Evolutionary conservation across 176 grass and related monocot genomes (phyloP).

Genomic region (Calamus simplicifolius): DNA sequence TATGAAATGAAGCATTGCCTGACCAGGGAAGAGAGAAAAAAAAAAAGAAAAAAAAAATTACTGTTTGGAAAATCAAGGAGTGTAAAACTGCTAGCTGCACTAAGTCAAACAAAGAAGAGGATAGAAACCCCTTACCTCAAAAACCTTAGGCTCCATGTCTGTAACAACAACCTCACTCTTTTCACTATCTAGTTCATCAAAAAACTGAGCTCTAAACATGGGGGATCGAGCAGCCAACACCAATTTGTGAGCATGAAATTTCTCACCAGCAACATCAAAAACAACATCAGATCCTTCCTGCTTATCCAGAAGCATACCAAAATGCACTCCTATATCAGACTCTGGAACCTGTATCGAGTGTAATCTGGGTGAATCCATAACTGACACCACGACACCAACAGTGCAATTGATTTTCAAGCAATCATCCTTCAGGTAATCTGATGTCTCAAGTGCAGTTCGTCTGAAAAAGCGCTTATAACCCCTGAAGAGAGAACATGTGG

Average conservation of each 20-base stretch:
- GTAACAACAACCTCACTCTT: slow-evolving; percentile 50
- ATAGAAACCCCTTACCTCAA: slow-evolving; percentile 45
- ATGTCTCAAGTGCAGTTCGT: slow-evolving; percentile 58
- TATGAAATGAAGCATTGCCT: slow-evolving; percentile 83
- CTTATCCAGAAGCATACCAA: slow-evolving; percentile 64
- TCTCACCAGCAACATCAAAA: slow-evolving; percentile 66
- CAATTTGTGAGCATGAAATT: slow-evolving; percentile 83
- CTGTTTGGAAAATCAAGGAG: neutral
- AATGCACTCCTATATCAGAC: slow-evolving; percentile 81
- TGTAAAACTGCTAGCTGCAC: neutral
- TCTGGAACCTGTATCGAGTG: slow-evolving; percentile 65
- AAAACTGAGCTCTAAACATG: slow-evolving; percentile 61
- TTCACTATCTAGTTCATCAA: slow-evolving; percentile 30
- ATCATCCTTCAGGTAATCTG: slow-evolving; percentile 84
- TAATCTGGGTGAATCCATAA: slow-evolving; percentile 56
- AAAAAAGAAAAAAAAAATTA: slow-evolving; percentile 12
- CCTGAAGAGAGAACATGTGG: slow-evolving; percentile 34
- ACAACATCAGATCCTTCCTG: slow-evolving; percentile 75
- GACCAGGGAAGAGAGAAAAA: slow-evolving; percentile 5
- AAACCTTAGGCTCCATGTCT: slow-evolving; percentile 79
- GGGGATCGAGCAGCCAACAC: slow-evolving; percentile 67
- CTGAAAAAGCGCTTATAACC: slow-evolving; percentile 88
- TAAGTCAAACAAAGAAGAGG: slow-evolving; percentile 12
- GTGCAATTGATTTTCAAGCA: slow-evolving; percentile 97
- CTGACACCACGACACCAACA: slow-evolving; percentile 72